These are phyloP conservation scores for Forsythia viridissima DNA, from an alignment of 257 asterid genomes.

Conservation along the genomic window DNA sequence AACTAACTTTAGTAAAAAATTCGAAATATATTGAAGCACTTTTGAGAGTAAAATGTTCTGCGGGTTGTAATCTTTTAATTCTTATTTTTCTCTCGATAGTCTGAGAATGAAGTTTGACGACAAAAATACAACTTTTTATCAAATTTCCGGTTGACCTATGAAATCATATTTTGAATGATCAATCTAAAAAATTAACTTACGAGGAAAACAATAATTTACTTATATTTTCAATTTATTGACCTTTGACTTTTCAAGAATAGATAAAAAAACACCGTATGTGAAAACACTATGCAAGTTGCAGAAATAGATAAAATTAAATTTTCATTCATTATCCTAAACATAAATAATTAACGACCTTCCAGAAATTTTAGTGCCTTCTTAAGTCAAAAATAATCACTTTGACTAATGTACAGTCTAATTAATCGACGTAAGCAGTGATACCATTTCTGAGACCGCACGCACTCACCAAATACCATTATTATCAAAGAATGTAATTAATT, in stretches of 20 bases:
- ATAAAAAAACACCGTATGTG: neutral
- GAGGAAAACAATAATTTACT: neutral
- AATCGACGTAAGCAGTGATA: slow-evolving; percentile 32
- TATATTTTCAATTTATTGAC: neutral
- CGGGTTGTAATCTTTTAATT: too few relatives aligned
- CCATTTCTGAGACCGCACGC: slow-evolving; percentile 19
- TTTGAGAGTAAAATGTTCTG: neutral
- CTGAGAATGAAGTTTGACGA: too few relatives aligned
- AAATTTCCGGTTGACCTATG: neutral
- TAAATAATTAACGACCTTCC: neutral
- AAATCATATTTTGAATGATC: too few relatives aligned
- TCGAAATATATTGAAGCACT: too few relatives aligned
- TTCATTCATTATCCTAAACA: neutral
- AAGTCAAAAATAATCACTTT: slow-evolving; percentile 26
- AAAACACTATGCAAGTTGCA: neutral
- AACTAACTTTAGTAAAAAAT: too few relatives aligned
- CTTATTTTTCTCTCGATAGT: neutral
- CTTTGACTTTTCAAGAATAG: neutral
- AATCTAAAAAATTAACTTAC: too few relatives aligned
- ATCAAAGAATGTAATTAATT: slow-evolving; percentile 1
- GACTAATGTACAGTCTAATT: slow-evolving; percentile 11
- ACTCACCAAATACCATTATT: slow-evolving; percentile 15
- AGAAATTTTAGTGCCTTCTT: neutral
- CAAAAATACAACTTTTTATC: too few relatives aligned
- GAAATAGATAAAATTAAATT: neutral